These are phyloP conservation scores for Lipomyces japonicus DNA, from an alignment of 805 yeast genomes.

Conservation along the genomic window DNA sequence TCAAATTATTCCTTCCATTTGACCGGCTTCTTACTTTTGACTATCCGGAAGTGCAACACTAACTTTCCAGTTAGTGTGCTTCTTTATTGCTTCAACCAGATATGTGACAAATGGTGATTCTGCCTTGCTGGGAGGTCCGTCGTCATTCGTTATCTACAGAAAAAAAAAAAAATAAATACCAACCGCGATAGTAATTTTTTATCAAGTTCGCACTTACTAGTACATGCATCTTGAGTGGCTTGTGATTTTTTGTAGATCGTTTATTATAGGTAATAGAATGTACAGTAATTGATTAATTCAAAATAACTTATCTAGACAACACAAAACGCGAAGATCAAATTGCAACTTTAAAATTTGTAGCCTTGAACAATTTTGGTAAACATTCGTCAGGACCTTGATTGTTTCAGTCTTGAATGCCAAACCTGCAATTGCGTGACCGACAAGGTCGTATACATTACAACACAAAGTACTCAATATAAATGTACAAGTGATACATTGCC, in stretches of 20 bases:
- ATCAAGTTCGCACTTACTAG: conserved; percentile 5
- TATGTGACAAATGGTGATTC: conserved; percentile 82
- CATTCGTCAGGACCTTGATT: too few species aligned
- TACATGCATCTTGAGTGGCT: conserved; percentile 12
- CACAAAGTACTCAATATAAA: too few species aligned
- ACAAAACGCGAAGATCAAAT: too few species aligned
- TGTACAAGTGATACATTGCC: too few species aligned
- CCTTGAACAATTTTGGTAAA: too few species aligned
- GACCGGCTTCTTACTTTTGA: conserved; percentile 43
- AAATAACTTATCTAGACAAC: too few species aligned
- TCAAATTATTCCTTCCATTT: background rate
- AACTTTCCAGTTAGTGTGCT: conserved; percentile 75
- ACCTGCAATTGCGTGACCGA: too few species aligned
- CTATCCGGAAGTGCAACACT: conserved; percentile 77
- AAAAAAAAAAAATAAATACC: background rate
- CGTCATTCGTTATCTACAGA: conserved; percentile 73
- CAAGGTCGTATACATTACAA: too few species aligned
- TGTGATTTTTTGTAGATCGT: background rate
- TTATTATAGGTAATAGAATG: too few species aligned
- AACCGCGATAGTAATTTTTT: background rate
- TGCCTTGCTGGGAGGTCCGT: conserved; percentile 82
- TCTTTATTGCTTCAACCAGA: conserved; percentile 63
- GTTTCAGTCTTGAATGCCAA: too few species aligned
- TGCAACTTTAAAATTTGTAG: too few species aligned
- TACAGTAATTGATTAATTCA: too few species aligned